Conservation (phyloP, 768 basidiomycete genomes). For the Rhizopogon vinicolor region DNA sequence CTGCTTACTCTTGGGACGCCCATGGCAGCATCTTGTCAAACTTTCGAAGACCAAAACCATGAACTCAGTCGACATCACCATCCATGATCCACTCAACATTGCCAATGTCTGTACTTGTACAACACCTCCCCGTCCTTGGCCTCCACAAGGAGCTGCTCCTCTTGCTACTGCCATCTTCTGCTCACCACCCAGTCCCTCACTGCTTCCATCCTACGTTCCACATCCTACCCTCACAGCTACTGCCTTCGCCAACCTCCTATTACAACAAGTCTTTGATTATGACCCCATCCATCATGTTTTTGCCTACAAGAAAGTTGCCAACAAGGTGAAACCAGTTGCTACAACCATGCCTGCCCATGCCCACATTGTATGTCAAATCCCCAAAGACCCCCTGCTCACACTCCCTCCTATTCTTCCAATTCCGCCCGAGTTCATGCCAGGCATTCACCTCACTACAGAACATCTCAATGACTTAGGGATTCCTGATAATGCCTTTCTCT, state of each 20-base stretch:
- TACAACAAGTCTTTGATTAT: not conserved
- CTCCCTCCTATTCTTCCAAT: slow-evolving; percentile 10
- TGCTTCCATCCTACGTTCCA: not conserved
- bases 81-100: slow-evolving; percentile 1
- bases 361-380: slow-evolving; percentile 23
- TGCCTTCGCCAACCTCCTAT: not conserved
- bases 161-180: not conserved
- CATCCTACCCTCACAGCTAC: not conserved
- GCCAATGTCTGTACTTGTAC: not conserved
- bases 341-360: slow-evolving; percentile 26
- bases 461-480: not conserved
- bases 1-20: slow-evolving; percentile 11
- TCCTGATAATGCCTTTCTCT: not conserved
- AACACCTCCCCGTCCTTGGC: not conserved
- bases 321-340: slow-evolving; percentile 27
- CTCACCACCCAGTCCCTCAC: too few species aligned
- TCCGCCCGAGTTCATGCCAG: not conserved
- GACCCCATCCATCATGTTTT: not conserved
- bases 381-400: slow-evolving; percentile 28
- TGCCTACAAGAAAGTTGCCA: slow-evolving; percentile 30
- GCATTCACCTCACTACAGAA: not conserved
- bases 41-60: slow-evolving; percentile 7
- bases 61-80: not conserved
- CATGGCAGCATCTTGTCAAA: slow-evolving; percentile 16
- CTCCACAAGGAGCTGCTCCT: not conserved